Percentiles rank a stretch among this genome's conserved stretches.
Conservation (phyloP, 805 yeast genomes). For the Kuraishia piskuri region DNA sequence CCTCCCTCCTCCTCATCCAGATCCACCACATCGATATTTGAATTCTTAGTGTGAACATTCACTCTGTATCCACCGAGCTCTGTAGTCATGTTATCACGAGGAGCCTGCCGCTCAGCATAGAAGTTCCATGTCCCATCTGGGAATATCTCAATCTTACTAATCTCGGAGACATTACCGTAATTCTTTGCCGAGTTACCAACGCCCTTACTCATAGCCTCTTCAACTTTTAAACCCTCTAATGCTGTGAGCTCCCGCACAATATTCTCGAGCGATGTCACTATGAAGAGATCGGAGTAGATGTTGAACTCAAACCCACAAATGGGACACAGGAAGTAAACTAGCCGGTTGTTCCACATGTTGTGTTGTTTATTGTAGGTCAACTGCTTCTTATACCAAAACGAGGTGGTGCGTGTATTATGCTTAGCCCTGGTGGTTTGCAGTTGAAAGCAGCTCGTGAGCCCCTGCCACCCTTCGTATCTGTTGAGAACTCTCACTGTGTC, state of each 20-base stretch:
- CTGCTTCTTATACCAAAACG: conserved; percentile 14
- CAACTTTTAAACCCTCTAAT: not conserved
- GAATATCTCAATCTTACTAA: conserved; percentile 17
- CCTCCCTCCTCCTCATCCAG: not conserved
- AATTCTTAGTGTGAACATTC: not conserved
- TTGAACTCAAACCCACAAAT: conserved; percentile 25
- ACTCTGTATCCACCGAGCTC: not conserved
- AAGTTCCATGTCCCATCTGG: conserved; percentile 18
- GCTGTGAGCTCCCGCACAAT: conserved; percentile 11
- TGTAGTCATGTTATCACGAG: not conserved
- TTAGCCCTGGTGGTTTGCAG: not conserved
- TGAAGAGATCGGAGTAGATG: conserved; percentile 20
- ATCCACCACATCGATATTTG: not conserved
- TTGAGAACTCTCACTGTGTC: conserved; percentile 1
- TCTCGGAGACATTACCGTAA: not conserved
- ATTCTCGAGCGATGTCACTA: conserved; percentile 21
- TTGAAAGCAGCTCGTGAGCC: conserved; percentile 1
- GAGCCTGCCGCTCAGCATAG: conserved; percentile 2
- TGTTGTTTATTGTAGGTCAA: conserved; percentile 11
- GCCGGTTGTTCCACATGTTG: conserved; percentile 13
- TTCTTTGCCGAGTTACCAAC: too few species aligned
- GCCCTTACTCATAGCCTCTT: too few species aligned
- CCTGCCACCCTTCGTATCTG: not conserved
- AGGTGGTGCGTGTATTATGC: conserved; percentile 14
- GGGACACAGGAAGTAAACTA: conserved; percentile 24